Evolutionary conservation across 2,329 filamentous ascomycete genomes (phyloP).

Genomic region (Curvularia sp.): DNA sequence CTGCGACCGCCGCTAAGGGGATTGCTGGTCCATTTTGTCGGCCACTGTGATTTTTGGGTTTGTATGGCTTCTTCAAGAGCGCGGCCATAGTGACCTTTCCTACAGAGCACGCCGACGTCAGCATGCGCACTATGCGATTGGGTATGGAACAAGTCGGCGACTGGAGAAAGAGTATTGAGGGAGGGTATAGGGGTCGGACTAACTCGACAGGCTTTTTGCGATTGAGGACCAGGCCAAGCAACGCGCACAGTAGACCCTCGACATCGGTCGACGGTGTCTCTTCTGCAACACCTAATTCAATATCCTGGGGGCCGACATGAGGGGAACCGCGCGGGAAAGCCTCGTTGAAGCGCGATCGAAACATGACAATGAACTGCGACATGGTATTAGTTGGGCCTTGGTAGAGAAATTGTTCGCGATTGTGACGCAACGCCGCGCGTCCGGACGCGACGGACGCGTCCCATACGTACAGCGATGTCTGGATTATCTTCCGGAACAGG

Average conservation of each 20-base stretch:
- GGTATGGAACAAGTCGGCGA: constrained; percentile 27
- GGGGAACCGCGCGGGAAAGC: constrained; percentile 85
- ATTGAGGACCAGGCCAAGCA: constrained; percentile 88
- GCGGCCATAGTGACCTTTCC: constrained; percentile 88
- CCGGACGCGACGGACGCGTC: constrained; percentile 50
- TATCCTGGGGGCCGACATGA: constrained; percentile 92
- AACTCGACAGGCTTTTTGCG: constrained; percentile 99
- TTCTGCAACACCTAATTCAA: constrained; percentile 85
- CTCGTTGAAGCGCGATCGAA: constrained; percentile 89
- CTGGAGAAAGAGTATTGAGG: constrained; percentile 17
- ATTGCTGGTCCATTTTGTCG: constrained; percentile 81
- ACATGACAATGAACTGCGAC: constrained; percentile 93
- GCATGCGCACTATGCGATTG: constrained; percentile 15
- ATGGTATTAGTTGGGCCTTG: constrained; percentile 41
- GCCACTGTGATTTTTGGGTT: constrained; percentile 87
- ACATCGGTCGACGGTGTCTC: constrained; percentile 80
- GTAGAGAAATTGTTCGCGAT: constrained; percentile 32
- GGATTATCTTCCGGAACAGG: constrained; percentile 88
- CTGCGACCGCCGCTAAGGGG: constrained; percentile 80
- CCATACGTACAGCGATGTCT: constrained; percentile 82
- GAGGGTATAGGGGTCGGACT: constrained; percentile 52
- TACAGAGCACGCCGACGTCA: constrained; percentile 55
- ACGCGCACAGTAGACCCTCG: constrained; percentile 86
- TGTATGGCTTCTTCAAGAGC: constrained; percentile 92
- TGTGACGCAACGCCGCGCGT: constrained; percentile 33